Conservation (phyloP, 305 asterid species). For the Ilex paraguariensis region DNA sequence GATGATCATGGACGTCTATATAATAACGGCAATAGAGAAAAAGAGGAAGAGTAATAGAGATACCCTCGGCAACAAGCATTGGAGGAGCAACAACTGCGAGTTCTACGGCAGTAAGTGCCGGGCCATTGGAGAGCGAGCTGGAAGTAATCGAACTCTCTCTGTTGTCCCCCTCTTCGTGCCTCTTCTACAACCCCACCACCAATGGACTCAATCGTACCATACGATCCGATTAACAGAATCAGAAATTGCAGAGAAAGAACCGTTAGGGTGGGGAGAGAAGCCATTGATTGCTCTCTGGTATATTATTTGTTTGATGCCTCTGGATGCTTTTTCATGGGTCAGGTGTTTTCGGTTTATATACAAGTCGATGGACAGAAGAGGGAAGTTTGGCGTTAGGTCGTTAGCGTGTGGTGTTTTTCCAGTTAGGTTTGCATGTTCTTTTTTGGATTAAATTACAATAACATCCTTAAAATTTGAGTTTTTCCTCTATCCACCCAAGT, state of each 20-base stretch:
- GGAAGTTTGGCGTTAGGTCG: no score
- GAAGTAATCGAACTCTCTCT: conserved; percentile 77
- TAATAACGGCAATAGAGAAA: no score
- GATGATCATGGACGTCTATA: no score
- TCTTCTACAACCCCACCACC: conserved; percentile 21
- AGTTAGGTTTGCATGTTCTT: no score
- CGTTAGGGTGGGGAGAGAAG: conserved; percentile 24
- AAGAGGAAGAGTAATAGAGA: no score
- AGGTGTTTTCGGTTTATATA: no score
- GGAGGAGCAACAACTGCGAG: conserved; percentile 57
- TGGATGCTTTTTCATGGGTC: background rate
- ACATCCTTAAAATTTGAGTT: no score
- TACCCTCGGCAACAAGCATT: conserved; percentile 80
- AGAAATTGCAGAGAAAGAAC: conserved; percentile 21
- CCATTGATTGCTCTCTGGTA: conserved; percentile 30
- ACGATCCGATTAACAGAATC: conserved; percentile 29
- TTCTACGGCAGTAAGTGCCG: conserved; percentile 58
- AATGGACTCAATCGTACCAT: conserved; percentile 22
- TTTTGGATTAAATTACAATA: no score
- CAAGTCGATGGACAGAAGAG: no score
- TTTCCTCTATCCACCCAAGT: no score
- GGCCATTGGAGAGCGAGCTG: conserved; percentile 80
- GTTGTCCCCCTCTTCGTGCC: conserved; percentile 23
- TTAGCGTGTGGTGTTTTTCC: no score
- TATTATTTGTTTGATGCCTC: background rate